Evolutionary conservation across 2,329 filamentous ascomycete species (phyloP), one percentile per base, ranked within the genome.

Genomic region (Eurotiales sp.): DNA sequence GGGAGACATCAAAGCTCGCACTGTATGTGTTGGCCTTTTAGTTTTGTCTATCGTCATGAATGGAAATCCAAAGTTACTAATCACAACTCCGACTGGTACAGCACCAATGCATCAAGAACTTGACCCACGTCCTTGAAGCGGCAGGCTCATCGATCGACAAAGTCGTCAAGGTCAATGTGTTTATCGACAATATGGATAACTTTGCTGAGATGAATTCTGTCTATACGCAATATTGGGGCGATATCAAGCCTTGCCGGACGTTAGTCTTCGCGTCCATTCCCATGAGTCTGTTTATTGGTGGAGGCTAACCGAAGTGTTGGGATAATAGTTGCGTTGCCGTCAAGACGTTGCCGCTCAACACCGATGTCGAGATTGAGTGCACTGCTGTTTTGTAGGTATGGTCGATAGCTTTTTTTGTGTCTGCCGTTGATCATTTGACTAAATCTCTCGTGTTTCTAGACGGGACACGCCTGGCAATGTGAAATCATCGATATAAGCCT

Each of bases 281-380:
- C 12, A 29, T 8, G 2, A 27, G 25, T 27, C 10, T 27, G 25
- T 27, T 21, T 6, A 14, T 30, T 22, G 14, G 29, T 19, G 1
- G 17, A 22, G 19, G 15, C 25, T 46, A 21, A 32, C 34, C 11
- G 15, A 4, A 15, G 14, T 54, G 15, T 37, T 21, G 17, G 34
- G 17, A 37, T 15, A 36, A 36, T 15, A 68, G 62, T 25, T 96
- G 90, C 67, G 89, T 96, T 49, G 90, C 90, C 4, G 91, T 95
- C 58, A 91, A 93, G 79, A 84, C 88, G 61, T 80, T 96, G 58
- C 90, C 90, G 55, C 90, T 91, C 79, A 84, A 85, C 51, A 90
- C 90, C 37, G 85, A 90, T 54, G 84, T 96, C 21, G 90, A 95
- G 79, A 93, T 96, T 67, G 90, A 96, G 79, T 88, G 84, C 68